Percentiles rank a stretch among this genome's conserved stretches.
These are phyloP conservation scores for Apiospora rasikravindrae DNA, from an alignment of 2,329 filamentous ascomycete genomes.

Conservation along the genomic window DNA sequence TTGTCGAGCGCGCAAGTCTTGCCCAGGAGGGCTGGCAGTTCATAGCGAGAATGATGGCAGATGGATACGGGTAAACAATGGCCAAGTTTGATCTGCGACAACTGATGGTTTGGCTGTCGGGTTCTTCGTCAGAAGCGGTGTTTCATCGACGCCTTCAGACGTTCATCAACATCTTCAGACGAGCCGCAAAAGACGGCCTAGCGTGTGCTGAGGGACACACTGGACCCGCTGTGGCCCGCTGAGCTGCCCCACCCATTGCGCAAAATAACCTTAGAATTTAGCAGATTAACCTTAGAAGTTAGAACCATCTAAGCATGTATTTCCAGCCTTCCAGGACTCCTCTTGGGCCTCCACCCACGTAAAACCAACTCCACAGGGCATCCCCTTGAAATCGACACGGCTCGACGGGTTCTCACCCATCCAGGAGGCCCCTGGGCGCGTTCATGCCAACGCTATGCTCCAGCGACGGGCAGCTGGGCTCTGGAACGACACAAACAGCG, in stretches of 20 bases:
- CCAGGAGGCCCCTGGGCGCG: background rate
- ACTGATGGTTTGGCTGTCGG: constrained; percentile 10
- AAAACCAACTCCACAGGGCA: background rate
- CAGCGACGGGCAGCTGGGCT: background rate
- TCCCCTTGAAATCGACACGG: background rate
- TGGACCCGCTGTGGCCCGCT: background rate
- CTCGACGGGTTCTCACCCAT: background rate
- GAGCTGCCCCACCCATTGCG: background rate
- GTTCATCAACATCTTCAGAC: constrained; percentile 9
- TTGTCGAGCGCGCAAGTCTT: background rate
- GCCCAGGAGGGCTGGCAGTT: background rate
- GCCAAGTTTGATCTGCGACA: constrained; percentile 11
- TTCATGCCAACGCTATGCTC: background rate
- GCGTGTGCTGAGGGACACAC: background rate
- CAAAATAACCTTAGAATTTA: constrained; percentile 5
- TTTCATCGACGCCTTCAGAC: constrained; percentile 3
- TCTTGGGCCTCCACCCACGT: background rate
- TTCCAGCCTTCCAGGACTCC: background rate
- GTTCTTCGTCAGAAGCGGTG: constrained; percentile 1
- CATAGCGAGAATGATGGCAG: background rate
- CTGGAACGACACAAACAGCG: background rate
- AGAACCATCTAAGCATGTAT: background rate
- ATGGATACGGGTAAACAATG: background rate
- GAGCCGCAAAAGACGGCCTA: background rate
- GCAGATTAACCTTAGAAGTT: constrained; percentile 11